Percentiles rank a stretch among this genome's conserved stretches.
Evolutionary conservation across 2,329 filamentous ascomycete species (phyloP).

Genomic region (Mycogone perniciosa): DNA sequence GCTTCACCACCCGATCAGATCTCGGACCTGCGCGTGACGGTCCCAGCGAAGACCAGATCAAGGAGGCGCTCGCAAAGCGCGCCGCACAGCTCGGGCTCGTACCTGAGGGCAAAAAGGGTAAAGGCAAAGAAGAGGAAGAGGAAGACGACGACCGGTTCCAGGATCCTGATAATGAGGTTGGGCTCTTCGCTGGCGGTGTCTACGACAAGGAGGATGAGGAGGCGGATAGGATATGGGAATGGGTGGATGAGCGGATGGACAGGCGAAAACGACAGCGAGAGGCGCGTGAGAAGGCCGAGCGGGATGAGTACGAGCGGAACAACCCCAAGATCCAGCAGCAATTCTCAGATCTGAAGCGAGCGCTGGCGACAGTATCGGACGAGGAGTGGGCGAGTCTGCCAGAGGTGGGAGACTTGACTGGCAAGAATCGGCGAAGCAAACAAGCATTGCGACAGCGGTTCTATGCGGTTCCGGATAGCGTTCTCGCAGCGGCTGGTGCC

Average conservation of each 20-base stretch:
- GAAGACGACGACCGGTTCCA: conserved; percentile 79
- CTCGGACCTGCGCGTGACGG: conserved; percentile 91
- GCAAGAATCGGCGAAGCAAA: conserved; percentile 81
- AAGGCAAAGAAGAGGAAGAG: conserved; percentile 58
- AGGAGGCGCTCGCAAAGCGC: conserved; percentile 91
- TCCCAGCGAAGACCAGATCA: conserved; percentile 95
- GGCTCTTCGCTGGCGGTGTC: conserved; percentile 87
- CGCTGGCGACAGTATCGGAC: conserved; percentile 79
- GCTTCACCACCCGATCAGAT: conserved; percentile 96
- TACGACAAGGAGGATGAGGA: conserved; percentile 98
- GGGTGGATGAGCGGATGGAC: conserved; percentile 96
- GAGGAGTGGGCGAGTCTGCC: conserved; percentile 96
- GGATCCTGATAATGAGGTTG: conserved; percentile 95
- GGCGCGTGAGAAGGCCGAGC: conserved; percentile 84
- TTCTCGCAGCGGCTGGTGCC: conserved; percentile 79
- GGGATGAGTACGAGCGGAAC: conserved; percentile 90
- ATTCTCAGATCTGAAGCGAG: conserved; percentile 92
- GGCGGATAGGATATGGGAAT: conserved; percentile 90
- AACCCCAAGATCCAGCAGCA: conserved; percentile 98
- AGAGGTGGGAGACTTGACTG: conserved; percentile 93
- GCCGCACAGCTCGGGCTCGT: conserved; percentile 73
- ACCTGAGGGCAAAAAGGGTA: conserved; percentile 63
- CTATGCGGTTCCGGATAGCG: conserved; percentile 95
- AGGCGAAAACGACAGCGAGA: conserved; percentile 86
- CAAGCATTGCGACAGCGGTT: conserved; percentile 79